Evolutionary conservation across 148 eudicot genomes (phyloP).

Genomic region (Amaranthus cruentus): DNA sequence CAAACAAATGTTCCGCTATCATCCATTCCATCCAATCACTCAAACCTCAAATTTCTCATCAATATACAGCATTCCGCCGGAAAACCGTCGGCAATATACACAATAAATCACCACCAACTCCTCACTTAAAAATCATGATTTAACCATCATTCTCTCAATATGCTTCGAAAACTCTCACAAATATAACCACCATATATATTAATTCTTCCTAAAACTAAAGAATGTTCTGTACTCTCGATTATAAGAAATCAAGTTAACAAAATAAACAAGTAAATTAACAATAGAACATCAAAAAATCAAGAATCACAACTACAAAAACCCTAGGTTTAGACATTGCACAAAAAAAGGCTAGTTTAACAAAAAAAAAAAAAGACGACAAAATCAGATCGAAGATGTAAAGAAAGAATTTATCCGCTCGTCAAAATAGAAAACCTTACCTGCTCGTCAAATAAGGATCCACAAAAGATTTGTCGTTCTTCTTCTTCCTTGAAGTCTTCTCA

Average conservation of each 20-base stretch:
- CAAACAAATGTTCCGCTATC: neutral
- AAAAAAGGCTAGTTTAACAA: neutral
- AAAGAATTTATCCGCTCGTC: neutral
- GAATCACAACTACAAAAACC: conserved; percentile 15
- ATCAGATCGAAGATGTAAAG: conserved; percentile 17
- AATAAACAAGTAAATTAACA: conserved; percentile 2
- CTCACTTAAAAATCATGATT: neutral
- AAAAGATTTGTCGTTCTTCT: neutral
- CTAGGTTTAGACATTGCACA: conserved; percentile 27
- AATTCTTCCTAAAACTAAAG: neutral
- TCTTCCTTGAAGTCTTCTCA: neutral
- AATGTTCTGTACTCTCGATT: too few relatives aligned
- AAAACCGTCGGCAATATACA: neutral
- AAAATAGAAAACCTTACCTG: neutral
- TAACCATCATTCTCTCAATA: too few relatives aligned
- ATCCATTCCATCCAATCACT: neutral
- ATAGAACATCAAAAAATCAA: conserved; percentile 5
- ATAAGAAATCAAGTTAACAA: neutral
- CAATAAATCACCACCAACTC: neutral
- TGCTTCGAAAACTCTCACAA: neutral
- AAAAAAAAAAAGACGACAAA: neutral
- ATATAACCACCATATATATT: neutral
- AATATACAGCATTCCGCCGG: neutral
- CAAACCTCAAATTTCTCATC: conserved; percentile 10
- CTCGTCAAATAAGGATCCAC: conserved; percentile 11